These are phyloP conservation scores for Botryotinia narcissicola DNA, from an alignment of 2,329 filamentous ascomycete genomes.

Conservation along the genomic window DNA sequence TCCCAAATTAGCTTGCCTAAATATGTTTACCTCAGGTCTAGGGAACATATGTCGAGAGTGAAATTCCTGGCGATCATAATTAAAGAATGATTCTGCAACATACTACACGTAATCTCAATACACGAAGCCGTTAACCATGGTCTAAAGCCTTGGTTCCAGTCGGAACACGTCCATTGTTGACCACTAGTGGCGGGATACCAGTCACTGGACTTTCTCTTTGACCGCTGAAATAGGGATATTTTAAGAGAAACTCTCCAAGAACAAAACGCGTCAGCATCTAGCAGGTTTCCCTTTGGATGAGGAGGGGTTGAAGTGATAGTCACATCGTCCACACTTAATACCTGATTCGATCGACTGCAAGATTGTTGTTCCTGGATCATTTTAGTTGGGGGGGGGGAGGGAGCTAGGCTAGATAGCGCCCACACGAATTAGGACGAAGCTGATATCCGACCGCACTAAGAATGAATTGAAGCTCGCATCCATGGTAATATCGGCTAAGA, in stretches of 20 bases:
- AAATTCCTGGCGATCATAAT: constrained; percentile 3
- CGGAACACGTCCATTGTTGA: background rate
- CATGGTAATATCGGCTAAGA: background rate
- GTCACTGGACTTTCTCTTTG: background rate
- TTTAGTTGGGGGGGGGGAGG: background rate
- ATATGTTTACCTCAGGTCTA: too few relatives aligned
- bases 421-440: background rate
- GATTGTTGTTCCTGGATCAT: constrained; percentile 4
- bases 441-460: background rate
- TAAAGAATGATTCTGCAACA: background rate
- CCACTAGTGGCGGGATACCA: constrained; percentile 7
- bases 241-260: background rate
- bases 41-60: background rate
- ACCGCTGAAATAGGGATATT: background rate
- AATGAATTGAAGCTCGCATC: constrained; percentile 2
- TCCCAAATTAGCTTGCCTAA: background rate
- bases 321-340: background rate
- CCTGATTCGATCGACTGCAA: constrained; percentile 1
- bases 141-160: background rate
- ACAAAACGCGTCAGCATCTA: constrained; percentile 8
- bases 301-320: background rate
- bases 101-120: constrained; percentile 14
- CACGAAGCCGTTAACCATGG: background rate
- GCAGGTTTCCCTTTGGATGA: background rate
- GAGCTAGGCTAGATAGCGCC: background rate